Evolutionary conservation across 345 rosid species (phyloP), one percentile per base, ranked within the genome.

Genomic region (Erucastrum elatum): DNA sequence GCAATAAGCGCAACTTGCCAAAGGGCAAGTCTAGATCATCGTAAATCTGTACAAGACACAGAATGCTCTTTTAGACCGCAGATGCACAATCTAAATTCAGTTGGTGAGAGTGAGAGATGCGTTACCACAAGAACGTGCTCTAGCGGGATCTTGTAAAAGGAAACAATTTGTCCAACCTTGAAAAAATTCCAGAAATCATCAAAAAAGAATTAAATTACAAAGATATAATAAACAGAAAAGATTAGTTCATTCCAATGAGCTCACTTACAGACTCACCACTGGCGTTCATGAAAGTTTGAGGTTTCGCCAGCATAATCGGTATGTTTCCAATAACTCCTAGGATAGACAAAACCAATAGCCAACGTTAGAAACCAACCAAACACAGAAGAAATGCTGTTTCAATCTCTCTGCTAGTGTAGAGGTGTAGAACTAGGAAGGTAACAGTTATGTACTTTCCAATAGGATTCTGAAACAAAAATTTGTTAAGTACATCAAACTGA

Each of bases 261-360:
- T 79, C 71, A 90, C 99, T 95, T 89, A 95, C 98, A 85, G 98
- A 91, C 84, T 88, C 96, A 79, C 99, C 99, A 84, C 98, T 95
- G 46, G 81, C 49, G 61, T 95, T 95, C 99, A 95, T 93, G 64
- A 93, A 91, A 9, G 99, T 95, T 82, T 95, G 98, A 64, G 98
- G 99, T 73, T 91, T 95, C 73, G 91, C 99, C 70, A 95, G 88
- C 88, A 95, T 88, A 66, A 95, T 93, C 0, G 98, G 97, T 81
- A 87, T 84, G 76, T 85, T 83, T 62, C 94, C 94, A 58, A 95
- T 87, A 59, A 85, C 80, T 29, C 99, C 99, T 95, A 82, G 70
- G 64, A 83, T 31, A 15, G 33, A 15, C 34, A 77, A 65, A 35
- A 33, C 2, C 72, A 66, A 71, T 41, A 25, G 2, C 29, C 27